Base-by-base conservation (phyloP, 768 basidiomycete species). In the Boletellus ananiceps region DNA sequence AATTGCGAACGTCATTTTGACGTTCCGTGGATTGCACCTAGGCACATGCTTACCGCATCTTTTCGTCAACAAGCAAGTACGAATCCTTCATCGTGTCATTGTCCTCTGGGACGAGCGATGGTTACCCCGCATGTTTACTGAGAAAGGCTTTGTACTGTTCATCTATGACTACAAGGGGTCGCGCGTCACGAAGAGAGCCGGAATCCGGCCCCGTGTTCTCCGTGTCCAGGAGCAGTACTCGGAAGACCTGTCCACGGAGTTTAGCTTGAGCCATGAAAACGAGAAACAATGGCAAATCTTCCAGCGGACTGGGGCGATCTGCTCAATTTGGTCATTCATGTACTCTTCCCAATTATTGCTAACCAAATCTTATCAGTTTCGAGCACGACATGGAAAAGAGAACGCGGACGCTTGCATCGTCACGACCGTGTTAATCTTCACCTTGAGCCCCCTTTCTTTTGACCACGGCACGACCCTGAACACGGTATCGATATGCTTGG, bases 1-100 rank as follows among this genome's bases (percentile, higher is more conserved):
- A 0, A 36, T 25, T 36, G 8, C 12, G 2, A 34, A 8, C 4
- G n/a, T 41, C 23, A 8, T 40, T 2, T 15, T n/a, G n/a, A n/a
- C n/a, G n/a, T n/a, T 36, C 7, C 15, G 39, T 11, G 1, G n/a
- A 14, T 21, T 6, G 18, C 37, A 39, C 50, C 38, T n/a, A 8
- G 6, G 12, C 6, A 36, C 2, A 16, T 8, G 45, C 57, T 16
- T 46, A 61, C 72, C 71, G 42, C 69, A 70, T 72, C 9, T 56
- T 42, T 56, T 73, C 71, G 48, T 73, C 71, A 0, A 71, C 47
- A 16, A 61, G 59, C 18, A 73, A 50, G 47, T 71, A 71, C 1
- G 70, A 71, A 44, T 70, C 69, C 44, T 63, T 66, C 70, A 73
- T 73, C 4, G 65, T 50, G 4, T 69, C 59, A 44, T 73, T 73